These are phyloP conservation scores for Hyphodiscus sp. DNA, from an alignment of 2,329 filamentous ascomycete genomes.

Conservation along the genomic window DNA sequence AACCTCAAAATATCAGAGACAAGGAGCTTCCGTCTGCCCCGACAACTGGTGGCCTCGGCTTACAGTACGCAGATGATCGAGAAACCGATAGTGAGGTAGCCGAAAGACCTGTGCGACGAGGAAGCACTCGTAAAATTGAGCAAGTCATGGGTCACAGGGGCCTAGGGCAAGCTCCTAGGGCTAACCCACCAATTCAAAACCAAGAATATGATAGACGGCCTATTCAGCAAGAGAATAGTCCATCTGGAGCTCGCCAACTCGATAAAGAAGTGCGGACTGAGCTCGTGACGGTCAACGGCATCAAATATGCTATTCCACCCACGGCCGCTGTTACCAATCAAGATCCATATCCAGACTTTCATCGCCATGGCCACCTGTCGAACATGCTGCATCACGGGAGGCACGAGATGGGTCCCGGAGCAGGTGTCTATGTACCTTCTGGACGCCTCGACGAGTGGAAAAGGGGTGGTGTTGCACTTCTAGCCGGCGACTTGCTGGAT, in stretches of 20 bases:
- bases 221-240: constrained; percentile 2
- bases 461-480: constrained; percentile 55
- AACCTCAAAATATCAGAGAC: constrained; percentile 12
- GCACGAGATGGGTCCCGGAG: constrained; percentile 34
- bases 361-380: constrained; percentile 20
- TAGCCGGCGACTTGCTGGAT: constrained; percentile 54
- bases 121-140: constrained; percentile 24
- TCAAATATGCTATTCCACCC: constrained; percentile 16
- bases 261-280: constrained; percentile 3
- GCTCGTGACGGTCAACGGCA: constrained; percentile 20
- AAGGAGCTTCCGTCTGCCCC: constrained; percentile 20
- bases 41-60: background rate
- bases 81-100: constrained; percentile 16
- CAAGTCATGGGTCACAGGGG: constrained; percentile 22
- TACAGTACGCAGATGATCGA: constrained; percentile 1
- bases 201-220: too few species aligned
- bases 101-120: constrained; percentile 21
- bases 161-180: background rate
- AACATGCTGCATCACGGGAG: constrained; percentile 25
- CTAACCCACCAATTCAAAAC: constrained; percentile 1
- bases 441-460: constrained; percentile 67
- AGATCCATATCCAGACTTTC: background rate
- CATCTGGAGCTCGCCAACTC: background rate
- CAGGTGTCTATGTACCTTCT: constrained; percentile 52
- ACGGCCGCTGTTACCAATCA: constrained; percentile 3